Base-by-base conservation (phyloP, 805 yeast species). In the Teunomyces lycoperdinae region DNA sequence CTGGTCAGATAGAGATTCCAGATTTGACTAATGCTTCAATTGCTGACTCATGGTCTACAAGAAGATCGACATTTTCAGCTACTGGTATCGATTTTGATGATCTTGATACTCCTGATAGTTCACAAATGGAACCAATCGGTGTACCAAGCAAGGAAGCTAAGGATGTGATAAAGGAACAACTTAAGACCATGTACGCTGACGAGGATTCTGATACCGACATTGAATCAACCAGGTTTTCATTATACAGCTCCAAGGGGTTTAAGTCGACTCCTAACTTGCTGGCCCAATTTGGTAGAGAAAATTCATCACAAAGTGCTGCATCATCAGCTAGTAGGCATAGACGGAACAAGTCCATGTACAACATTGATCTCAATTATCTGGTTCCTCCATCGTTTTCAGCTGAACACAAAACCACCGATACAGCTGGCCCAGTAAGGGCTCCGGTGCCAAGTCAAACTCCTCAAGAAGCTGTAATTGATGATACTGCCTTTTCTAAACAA, bases 1-100 rank as follows among this genome's bases (percentile, higher is more conserved):
- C 53, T 11, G 77, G 76, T 4, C 74, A 70, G 44, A 73, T 73
- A 16, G 74, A 71, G 46, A 73, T 73, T 17, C 77, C 78, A 0
- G 70, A 71, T 42, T 57, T 72, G 24, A 58, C 58, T 28, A 68
- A 64, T 36, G 44, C 47, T 5, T 47, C 52, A 6, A 47, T 53
- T 14, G 35, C 50, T 20, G 54, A 54, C 16, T 46, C 50, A 5
- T 48, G 16, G 26, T 39, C 49, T 2, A 50, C 59, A 2, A 29
- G 13, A 14, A 42, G 29, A 17, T 44, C 60, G 9, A 35, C 40
- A n/a, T 32, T 44, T 26, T 50, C 58, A 2, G 50, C 46, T 33
- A 57, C 57, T 51, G 67, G 68, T 1, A 56, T 63, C 2, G 53
- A 62, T 1, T 65, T 63, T 45, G 61, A 66, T 26, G 70, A 66